Base-by-base conservation (phyloP, 805 yeast species). In the Wickerhamiella siamensis region DNA sequence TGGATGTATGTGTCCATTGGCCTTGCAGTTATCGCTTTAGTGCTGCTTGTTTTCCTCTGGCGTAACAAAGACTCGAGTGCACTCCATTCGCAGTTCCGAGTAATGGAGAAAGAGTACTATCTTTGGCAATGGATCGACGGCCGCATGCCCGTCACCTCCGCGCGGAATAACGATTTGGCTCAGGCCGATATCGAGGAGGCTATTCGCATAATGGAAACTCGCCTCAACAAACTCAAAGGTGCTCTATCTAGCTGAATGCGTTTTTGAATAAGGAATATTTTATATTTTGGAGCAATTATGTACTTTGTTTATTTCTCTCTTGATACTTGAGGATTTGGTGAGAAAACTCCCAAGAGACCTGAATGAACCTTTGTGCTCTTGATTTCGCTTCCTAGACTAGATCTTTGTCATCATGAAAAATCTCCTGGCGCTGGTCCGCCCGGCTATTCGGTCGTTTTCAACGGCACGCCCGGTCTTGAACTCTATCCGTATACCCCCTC, bases 81-180 rank as follows among this genome's bases (percentile, higher is more conserved):
- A 26, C 45, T 42, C 24, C 40, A 48, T 38, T 33, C 40, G 41
- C 44, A 45, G 26, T 41, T 62, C 45, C 43, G 61, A 46, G 51
- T 59, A 16, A 51, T 63, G 45, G 64, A 66, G 42, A 71, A 75
- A 45, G 86, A 82, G 57, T 64, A 69, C 15, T 68, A 69, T 19
- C 54, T 82, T 35, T 82, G 91, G 91, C 69, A 73, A 36, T 82
- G 94, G 94, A 66, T 82, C 34, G 67, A 67, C 34, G 64, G 62
- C 45, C 65, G 72, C 31, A 60, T 62, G 9, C 51, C 52, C 31
- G 39, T 41, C 34, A 38, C 36, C 21, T 36, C 36, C 17, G 35
- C 18, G 15, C 34, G 31, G 31, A 61, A 62, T 24, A 40, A 33
- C 22, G 33, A 44, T n/a, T 21, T 48, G 24, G 18, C 50, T 14